A percentile compares a stretch with the other conserved stretches of the same genome.
Evolutionary conservation across 148 eudicot genomes (phyloP).

Genomic region (Nepenthes mirabilis): DNA sequence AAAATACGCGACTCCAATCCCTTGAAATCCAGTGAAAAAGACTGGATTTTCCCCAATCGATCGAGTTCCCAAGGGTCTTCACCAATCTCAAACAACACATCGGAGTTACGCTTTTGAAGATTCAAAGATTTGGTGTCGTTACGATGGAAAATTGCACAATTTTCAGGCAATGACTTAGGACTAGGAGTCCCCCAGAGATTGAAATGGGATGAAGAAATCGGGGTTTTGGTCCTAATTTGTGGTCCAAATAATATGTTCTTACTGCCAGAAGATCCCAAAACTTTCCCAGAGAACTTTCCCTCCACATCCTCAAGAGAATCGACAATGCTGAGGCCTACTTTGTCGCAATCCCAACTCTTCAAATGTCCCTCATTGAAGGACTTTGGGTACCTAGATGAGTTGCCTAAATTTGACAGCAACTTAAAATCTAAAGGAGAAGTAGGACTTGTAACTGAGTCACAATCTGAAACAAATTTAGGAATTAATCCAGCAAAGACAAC

Average conservation of each 20-base stretch:
- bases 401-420: conserved; percentile 56
- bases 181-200: conserved; percentile 35
- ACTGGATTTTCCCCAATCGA: conserved; percentile 28
- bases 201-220: conserved; percentile 15
- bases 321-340: conserved; percentile 78
- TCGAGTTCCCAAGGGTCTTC: conserved; percentile 30
- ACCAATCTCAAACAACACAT: conserved; percentile 61
- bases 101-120: conserved; percentile 45
- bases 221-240: conserved; percentile 52
- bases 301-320: conserved; percentile 55
- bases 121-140: conserved; percentile 26
- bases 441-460: conserved; percentile 84
- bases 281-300: conserved; percentile 31
- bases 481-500: conserved; percentile 63
- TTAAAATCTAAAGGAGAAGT: conserved; percentile 91
- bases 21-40: conserved; percentile 75
- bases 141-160: conserved; percentile 31
- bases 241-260: conserved; percentile 57
- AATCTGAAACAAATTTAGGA: conserved; percentile 48
- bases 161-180: conserved; percentile 56
- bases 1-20: conserved; percentile 25
- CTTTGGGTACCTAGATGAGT: conserved; percentile 46
- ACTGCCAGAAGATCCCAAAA: conserved; percentile 35
- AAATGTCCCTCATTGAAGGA: conserved; percentile 31
- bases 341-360: conserved; percentile 55